phyloP scores from a whole-genome alignment of 768 basidiomycete species.

The Dictyophora rubrovolvata region DNA sequence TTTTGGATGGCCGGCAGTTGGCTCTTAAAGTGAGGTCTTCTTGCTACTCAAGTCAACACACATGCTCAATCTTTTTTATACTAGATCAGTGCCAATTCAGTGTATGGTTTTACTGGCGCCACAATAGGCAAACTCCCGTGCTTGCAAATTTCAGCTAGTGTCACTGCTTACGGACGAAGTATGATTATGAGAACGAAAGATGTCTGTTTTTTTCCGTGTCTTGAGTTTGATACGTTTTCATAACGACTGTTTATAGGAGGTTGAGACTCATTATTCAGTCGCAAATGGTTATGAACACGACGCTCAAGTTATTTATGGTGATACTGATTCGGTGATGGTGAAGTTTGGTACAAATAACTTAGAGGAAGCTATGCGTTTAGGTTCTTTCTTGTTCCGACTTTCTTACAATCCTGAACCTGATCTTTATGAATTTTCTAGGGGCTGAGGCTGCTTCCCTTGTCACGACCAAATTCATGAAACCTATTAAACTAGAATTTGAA shows the following conservation, averaged over 20 bases:
- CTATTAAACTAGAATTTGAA: slow-evolving; percentile 98
- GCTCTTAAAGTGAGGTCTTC: slow-evolving; percentile 67
- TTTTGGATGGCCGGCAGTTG: slow-evolving; percentile 92
- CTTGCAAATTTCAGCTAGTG: slow-evolving; percentile 89
- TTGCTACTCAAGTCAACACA: not conserved
- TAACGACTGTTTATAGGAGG: slow-evolving; percentile 42
- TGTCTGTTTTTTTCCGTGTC: slow-evolving; percentile 28
- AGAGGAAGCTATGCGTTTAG: slow-evolving; percentile 78
- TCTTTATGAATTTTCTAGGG: slow-evolving; percentile 38
- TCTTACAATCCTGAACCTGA: not conserved
- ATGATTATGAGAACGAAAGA: slow-evolving; percentile 98
- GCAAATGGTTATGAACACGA: slow-evolving; percentile 80
- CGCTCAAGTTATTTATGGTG: slow-evolving; percentile 94
- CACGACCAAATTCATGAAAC: slow-evolving; percentile 82
- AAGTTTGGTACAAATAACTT: slow-evolving; percentile 89
- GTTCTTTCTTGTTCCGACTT: slow-evolving; percentile 32
- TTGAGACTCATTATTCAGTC: slow-evolving; percentile 77
- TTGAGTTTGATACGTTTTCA: not conserved
- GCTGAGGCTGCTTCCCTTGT: slow-evolving; percentile 89
- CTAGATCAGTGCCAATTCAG: slow-evolving; percentile 96
- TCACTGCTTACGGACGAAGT: slow-evolving; percentile 92
- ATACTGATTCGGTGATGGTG: slow-evolving; percentile 99
- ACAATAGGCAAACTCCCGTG: slow-evolving; percentile 96
- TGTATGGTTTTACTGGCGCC: slow-evolving; percentile 98
- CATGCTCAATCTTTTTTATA: not conserved